Conservation (phyloP, 176 grass and related monocot genomes). For the Ensete glaucum region DNA sequence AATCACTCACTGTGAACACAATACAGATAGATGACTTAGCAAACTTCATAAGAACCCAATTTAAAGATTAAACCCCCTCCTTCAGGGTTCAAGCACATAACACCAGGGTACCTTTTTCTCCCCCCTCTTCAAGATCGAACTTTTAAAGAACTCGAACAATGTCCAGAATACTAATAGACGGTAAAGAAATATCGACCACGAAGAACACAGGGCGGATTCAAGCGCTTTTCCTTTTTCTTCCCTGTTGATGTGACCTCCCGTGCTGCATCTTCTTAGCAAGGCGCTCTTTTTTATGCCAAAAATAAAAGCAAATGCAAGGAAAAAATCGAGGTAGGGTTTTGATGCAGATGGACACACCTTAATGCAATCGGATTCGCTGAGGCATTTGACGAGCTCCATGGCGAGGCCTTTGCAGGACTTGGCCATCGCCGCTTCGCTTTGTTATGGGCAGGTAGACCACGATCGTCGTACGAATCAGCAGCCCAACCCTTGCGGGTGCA, state of each 20-base stretch:
- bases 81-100: no score
- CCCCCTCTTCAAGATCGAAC: no score
- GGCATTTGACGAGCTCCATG: slow-evolving; percentile 98
- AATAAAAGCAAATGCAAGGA: background rate
- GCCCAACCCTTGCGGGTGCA: no score
- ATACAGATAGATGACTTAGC: no score
- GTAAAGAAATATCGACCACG: no score
- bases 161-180: no score
- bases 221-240: background rate
- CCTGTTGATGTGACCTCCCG: no score
- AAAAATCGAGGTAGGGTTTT: background rate
- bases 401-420: slow-evolving; percentile 92
- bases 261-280: background rate
- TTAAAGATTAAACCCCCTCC: no score
- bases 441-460: background rate
- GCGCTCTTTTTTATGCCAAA: background rate
- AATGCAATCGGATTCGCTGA: slow-evolving; percentile 80
- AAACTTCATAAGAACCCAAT: no score
- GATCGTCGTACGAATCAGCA: background rate
- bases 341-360: slow-evolving; percentile 33
- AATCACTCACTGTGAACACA: no score
- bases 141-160: no score
- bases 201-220: background rate
- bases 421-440: slow-evolving; percentile 29
- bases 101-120: no score